phyloP scores from a whole-genome alignment of 257 asterid species.

The Schizonepeta tenuifolia region DNA sequence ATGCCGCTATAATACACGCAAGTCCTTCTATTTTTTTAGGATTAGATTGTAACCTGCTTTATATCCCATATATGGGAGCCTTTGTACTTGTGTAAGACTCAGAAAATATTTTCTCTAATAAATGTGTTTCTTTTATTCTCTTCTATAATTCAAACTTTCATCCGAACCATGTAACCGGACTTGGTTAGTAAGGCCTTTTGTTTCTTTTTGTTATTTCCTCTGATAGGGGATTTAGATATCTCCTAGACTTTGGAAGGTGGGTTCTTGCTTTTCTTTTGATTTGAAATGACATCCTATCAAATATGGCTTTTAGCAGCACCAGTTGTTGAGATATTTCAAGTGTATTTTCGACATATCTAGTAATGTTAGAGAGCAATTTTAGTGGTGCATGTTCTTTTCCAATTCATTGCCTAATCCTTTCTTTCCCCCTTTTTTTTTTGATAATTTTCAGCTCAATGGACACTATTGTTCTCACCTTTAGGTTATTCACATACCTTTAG shows the following conservation, averaged over 20 bases:
- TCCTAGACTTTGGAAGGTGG: background rate
- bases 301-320: background rate
- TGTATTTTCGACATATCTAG: background rate
- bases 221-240: background rate
- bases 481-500: constrained; percentile 64
- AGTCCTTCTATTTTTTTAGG: constrained; percentile 1
- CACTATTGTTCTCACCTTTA: constrained; percentile 84
- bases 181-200: background rate
- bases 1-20: background rate
- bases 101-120: background rate
- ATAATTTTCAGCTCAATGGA: constrained; percentile 77
- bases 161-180: background rate
- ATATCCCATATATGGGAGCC: background rate
- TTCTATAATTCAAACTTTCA: background rate
- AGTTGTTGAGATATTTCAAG: background rate
- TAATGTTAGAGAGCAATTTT: background rate
- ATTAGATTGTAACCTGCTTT: background rate
- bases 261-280: background rate
- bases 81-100: background rate
- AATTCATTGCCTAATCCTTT: constrained; percentile 2
- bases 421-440: background rate
- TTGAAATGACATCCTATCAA: background rate
- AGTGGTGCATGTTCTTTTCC: background rate
- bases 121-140: background rate
- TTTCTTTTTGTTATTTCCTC: background rate